Evolutionary conservation across 768 basidiomycete species (phyloP).

Genomic region (Dendrothele bispora): DNA sequence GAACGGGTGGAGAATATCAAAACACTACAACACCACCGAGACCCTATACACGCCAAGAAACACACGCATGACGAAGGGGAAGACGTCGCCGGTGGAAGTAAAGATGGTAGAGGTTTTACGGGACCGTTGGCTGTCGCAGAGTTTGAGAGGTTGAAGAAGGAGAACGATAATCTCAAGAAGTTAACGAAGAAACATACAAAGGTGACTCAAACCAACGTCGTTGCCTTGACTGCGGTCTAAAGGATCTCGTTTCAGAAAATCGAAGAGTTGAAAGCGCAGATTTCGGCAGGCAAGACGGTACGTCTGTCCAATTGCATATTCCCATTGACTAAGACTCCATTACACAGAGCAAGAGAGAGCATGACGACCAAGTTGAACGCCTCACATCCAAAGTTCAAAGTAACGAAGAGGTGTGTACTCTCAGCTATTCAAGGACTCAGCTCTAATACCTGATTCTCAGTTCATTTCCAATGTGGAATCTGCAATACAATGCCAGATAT

Average conservation of each 20-base stretch:
- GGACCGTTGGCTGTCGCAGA: slow-evolving; percentile 47
- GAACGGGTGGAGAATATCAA: too few relatives aligned
- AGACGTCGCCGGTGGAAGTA: too few relatives aligned
- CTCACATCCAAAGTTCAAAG: slow-evolving; percentile 48
- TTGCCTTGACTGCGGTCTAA: background rate
- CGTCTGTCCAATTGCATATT: slow-evolving; percentile 1
- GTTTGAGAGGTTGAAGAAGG: slow-evolving; percentile 53
- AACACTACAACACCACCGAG: too few relatives aligned
- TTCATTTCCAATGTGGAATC: slow-evolving; percentile 55
- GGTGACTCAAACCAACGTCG: slow-evolving; percentile 35
- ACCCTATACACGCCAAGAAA: too few relatives aligned
- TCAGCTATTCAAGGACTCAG: background rate
- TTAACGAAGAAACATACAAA: slow-evolving; percentile 54
- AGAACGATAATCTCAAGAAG: slow-evolving; percentile 58
- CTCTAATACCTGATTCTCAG: slow-evolving; percentile 28
- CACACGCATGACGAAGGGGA: too few relatives aligned
- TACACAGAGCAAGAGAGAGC: slow-evolving; percentile 43
- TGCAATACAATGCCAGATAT: slow-evolving; percentile 73
- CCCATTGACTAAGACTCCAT: slow-evolving; percentile 2
- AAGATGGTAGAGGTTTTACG: too few relatives aligned
- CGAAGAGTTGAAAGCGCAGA: slow-evolving; percentile 49
- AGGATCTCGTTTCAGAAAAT: slow-evolving; percentile 38
- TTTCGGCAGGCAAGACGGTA: slow-evolving; percentile 39
- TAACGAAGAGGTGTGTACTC: slow-evolving; percentile 41
- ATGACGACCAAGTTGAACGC: slow-evolving; percentile 42